Evolutionary conservation across 176 grass and related monocot genomes (phyloP), one percentile per base, ranked within the genome.

Genomic region (Chloris gayana): DNA sequence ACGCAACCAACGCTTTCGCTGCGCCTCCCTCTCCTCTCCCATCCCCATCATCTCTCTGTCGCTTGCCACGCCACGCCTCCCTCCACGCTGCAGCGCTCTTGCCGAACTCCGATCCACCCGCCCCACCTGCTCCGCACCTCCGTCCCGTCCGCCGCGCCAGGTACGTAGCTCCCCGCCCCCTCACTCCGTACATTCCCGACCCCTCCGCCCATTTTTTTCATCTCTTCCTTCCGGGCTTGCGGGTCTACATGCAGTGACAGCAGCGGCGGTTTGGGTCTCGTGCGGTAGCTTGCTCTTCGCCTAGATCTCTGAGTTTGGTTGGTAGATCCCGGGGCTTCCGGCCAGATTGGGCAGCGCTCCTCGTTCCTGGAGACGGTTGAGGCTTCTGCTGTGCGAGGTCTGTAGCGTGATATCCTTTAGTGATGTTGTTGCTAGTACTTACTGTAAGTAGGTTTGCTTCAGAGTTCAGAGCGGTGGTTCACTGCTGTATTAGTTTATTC

Each of bases 91-190:
- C 22, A 5, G 57, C 58, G 58, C 58, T 14, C 25, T 61, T 61
- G 4, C 58, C 25, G 58, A 13, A 27, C 42, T 15, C 30, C 39
- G 39, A 78, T 63, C 82, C 73, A 69, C 18, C 73, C 65, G 69
- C 32, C 50, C 14, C 30, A 19, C 37, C 76, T 0, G 37, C 67
- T 41, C 38, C 58, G 68, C 68, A 22, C 64, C 15, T 21, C 11
- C 21, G 30, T 9, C 17, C 37, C 49, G 49, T 34, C 64, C 56
- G 70, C 12, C 32, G 63, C 31, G 37, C 21, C 74, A 67, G 67
- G 80, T 78, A 73, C 67, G 58, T 24, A 18, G 66, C 25, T 59
- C 33, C 7, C 26, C 29, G 31, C 18, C 13, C 42, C 6, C 14
- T 4, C 27, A 14, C 47, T 14, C 37, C 17, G 22, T 19, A n/a